phyloP scores from a whole-genome alignment of 768 basidiomycete species.

The Leccinum olivaceopallidum region DNA sequence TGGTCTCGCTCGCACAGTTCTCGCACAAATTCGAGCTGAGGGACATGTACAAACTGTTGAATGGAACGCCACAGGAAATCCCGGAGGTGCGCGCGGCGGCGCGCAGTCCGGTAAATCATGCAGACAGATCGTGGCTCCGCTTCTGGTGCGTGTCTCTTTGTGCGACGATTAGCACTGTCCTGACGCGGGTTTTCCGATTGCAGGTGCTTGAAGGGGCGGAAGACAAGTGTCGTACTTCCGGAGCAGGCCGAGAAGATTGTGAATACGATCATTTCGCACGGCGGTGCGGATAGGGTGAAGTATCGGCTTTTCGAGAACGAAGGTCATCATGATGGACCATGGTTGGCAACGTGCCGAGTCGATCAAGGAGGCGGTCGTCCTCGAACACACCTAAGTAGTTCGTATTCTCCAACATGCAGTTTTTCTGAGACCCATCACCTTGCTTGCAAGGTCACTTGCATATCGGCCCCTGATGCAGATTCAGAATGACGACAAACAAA shows the following conservation, averaged over 20 bases:
- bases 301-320: constrained; percentile 45
- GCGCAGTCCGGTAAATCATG: constrained; percentile 64
- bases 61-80: constrained; percentile 52
- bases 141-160: constrained; percentile 48
- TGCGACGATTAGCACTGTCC: background rate
- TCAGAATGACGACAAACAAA: too few species aligned
- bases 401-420: too few species aligned
- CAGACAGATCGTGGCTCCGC: constrained; percentile 60
- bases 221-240: constrained; percentile 65
- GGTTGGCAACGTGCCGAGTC: constrained; percentile 39
- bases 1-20: constrained; percentile 53
- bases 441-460: too few species aligned
- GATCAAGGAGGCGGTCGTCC: constrained; percentile 36
- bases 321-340: constrained; percentile 29
- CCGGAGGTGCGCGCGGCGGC: constrained; percentile 55
- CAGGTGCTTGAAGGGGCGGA: constrained; percentile 70
- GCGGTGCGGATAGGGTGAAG: constrained; percentile 13
- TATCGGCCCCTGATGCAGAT: too few species aligned
- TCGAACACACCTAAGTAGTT: constrained; percentile 24
- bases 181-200: constrained; percentile 4
- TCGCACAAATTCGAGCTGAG: constrained; percentile 74
- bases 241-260: constrained; percentile 38
- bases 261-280: too few species aligned
- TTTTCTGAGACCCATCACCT: too few species aligned
- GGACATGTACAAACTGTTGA: constrained; percentile 63